Evolutionary conservation across 2,329 filamentous ascomycete genomes (phyloP).

Genomic region (Bipolaris gigantea): DNA sequence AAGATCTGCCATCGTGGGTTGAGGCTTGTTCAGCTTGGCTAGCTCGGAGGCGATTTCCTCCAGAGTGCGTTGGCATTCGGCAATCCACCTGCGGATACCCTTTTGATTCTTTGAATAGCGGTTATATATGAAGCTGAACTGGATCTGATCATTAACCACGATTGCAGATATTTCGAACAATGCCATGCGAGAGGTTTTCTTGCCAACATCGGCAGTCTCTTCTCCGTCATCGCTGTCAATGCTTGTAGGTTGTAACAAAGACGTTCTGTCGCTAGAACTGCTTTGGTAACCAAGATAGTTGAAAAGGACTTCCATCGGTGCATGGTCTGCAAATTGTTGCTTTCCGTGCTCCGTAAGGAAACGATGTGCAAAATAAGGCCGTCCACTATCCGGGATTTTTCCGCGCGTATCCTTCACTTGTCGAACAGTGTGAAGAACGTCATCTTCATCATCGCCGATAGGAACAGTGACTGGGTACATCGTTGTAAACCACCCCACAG

Average conservation of each 20-base stretch:
- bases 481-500: constrained; percentile 64
- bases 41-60: constrained; percentile 34
- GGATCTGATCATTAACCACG: constrained; percentile 25
- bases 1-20: constrained; percentile 39
- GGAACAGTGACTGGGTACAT: constrained; percentile 55
- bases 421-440: constrained; percentile 57
- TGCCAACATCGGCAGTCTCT: constrained; percentile 33
- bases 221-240: constrained; percentile 32
- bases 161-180: constrained; percentile 40
- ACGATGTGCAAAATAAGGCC: constrained; percentile 52
- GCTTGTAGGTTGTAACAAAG: constrained; percentile 48
- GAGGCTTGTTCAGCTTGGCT: constrained; percentile 23
- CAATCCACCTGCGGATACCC: constrained; percentile 39
- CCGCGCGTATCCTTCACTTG: constrained; percentile 58
- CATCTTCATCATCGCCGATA: constrained; percentile 50
- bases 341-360: constrained; percentile 35
- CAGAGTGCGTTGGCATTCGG: constrained; percentile 37
- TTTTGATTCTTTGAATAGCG: constrained; percentile 38
- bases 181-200: constrained; percentile 30
- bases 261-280: constrained; percentile 51
- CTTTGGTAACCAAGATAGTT: constrained; percentile 57
- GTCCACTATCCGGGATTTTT: constrained; percentile 50
- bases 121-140: constrained; percentile 42
- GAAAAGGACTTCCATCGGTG: constrained; percentile 62
- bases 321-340: constrained; percentile 43